Base-by-base conservation (phyloP, 192 early-diverging fungal species). In the Podochytrium sp. region DNA sequence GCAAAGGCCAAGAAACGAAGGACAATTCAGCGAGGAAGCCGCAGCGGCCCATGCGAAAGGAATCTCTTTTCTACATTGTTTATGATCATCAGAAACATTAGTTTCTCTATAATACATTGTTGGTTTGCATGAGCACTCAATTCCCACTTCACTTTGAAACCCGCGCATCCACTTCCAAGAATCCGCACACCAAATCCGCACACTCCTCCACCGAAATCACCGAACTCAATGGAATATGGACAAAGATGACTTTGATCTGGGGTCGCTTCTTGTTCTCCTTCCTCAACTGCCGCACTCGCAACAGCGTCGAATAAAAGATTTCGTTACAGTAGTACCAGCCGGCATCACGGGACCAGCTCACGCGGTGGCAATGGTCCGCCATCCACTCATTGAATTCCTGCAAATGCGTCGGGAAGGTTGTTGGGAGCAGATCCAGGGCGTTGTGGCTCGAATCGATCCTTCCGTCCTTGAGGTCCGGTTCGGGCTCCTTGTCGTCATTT, bases 281-380 rank as follows among this genome's bases (percentile, higher is more conserved):
- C 7, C 51, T 53, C 27, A 65, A 30, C 23, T 14, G 27, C 30
- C 32, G 47, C 6, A 43, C 69, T 6, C 12, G 10, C 51, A 69
- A 29, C 23, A 71, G 23, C 27, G 69, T 27, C 23, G 35, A 29
- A 39, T 71, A 71, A 33, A 29, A 71, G 14, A 71, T 71, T 30
- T 71, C 69, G 41, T 71, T 71, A 40, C 69, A 71, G 49, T 40
- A 71, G 33, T 59, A 71, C 57, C 37, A 33, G 1, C 69, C 69
- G 14, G 69, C 69, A 40, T 71, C 69, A 7, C 69, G 69, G 18
- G 69, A 71, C 69, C 69, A 71, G 20, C 20, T 7, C 38, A 33
- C 69, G 18, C 12, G 4, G 18, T 12, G 1, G 2, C 25, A 3
- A 23, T 57, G 35, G 16, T 6, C 52, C 25, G 7, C 4, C 57